Percentiles rank a stretch among this genome's conserved stretches.
These are phyloP conservation scores for Globisporangium iwayamae DNA, from an alignment of 352 stramenopile species.

Conservation along the genomic window DNA sequence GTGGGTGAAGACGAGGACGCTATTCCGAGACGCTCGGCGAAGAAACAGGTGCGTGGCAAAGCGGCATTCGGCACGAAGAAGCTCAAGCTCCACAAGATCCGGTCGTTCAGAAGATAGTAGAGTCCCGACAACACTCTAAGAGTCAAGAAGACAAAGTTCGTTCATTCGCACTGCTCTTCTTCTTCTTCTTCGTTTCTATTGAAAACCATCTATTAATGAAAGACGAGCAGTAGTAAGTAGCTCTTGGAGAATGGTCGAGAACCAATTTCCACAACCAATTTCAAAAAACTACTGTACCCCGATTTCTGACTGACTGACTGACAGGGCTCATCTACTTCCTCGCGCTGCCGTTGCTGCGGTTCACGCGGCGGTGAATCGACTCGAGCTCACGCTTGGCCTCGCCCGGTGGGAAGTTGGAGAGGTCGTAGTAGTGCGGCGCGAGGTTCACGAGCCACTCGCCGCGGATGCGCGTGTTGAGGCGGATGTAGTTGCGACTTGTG, in stretches of 20 bases:
- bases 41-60: constrained; percentile 17
- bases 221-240: not conserved
- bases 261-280: constrained; percentile 4
- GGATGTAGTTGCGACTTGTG: constrained; percentile 99
- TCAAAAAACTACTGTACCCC: not conserved
- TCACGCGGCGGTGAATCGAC: constrained; percentile 71
- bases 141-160: not conserved
- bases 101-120: constrained; percentile 18
- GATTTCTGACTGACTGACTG: too few species aligned
- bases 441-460: constrained; percentile 92
- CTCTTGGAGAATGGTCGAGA: not conserved
- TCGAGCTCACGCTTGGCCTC: constrained; percentile 95
- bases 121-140: not conserved
- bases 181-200: constrained; percentile 7
- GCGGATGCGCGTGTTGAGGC: constrained; percentile 94
- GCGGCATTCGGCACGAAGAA: constrained; percentile 49
- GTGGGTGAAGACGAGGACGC: not conserved
- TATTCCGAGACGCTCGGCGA: not conserved
- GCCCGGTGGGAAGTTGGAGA: constrained; percentile 96
- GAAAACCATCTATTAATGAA: constrained; percentile 19
- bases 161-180: not conserved
- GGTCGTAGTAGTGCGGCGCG: constrained; percentile 97
- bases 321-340: constrained; percentile 7
- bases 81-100: constrained; percentile 54
- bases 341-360: constrained; percentile 12